Evolutionary conservation across 139 green algal species (phyloP), one percentile per base, ranked within the genome.

Genomic region (Mesotaenium endlicherianum): DNA sequence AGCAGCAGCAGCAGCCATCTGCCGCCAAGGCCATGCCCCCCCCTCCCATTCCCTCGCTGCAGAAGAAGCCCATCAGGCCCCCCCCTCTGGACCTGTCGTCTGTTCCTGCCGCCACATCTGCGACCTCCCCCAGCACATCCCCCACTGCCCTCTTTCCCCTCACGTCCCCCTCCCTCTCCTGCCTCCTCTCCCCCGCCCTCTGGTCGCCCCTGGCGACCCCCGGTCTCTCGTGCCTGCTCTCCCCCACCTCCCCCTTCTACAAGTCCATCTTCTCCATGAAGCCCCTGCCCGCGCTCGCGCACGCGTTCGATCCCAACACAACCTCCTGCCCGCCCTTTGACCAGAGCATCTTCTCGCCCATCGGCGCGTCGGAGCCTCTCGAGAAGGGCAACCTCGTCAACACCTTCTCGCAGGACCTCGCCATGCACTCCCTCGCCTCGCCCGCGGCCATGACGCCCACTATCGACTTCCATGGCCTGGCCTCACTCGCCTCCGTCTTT

Each of bases 111-210:
- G 17, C 67, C 20, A 26, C 26, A 53, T 57, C 67, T 60, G 30
- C 67, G 20, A 72, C 67, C 26, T 57, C 20, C n/a, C 20, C 67
- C n/a, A 20, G 17, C 67, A 72, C 67, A 26, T 75, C 34, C n/a
- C 67, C 67, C 20, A 26, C 67, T 44, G 20, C 67, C n/a, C n/a
- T 75, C 67, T 26, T 64, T 64, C 53, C 53, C 53, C 34, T 60
- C 67, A 26, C 34, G 17, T 60, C 67, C 20, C 67, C 67, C 67
- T 75, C 67, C 67, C 20, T 60, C n/a, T 72, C 34, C n/a, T 60
- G 30, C 34, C n/a, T 60, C 17, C 20, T 57, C n/a, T 60, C 34
- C 26, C 67, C 67, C 20, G 30, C 67, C 17, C 34, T 60, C n/a
- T 75, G 30, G 30, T 60, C 67, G 30, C 67, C 67, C 20, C 67